Base-by-base conservation (phyloP, 257 asterid genomes). In the Lithospermum erythrorhizon region DNA sequence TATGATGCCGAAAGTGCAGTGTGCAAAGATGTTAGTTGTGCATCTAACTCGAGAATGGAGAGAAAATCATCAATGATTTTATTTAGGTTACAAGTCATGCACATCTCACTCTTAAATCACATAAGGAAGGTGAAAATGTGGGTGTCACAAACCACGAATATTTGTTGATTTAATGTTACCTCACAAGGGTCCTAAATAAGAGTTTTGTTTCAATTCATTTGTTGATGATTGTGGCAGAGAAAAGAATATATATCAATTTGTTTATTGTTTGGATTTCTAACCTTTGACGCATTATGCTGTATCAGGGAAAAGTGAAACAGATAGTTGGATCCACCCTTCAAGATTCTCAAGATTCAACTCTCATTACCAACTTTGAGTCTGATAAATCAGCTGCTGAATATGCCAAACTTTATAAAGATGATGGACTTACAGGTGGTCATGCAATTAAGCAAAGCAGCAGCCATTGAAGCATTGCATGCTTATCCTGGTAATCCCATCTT, bases 301-400 rank as follows among this genome's bases (percentile, higher is more conserved):
- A 73, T 72, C 82, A 93, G 98, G 98, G 98, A 29, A 93, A 84
- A 81, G 98, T 93, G 75, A 89, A 89, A 78, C 98, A 89, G 77
- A 93, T 93, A 72, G 97, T 93, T 72, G 98, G 98, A 58, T 86
- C 98, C 70, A 93, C 98, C 63, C 97, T 93, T 71, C 78, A 57
- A 65, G 96, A 91, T 81, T 58, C 83, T 35, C 78, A 78, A 71
- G 94, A 69, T 77, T 77, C 91, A 51, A 77, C 73, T 76, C 97
- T 93, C 49, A 35, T 93, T 45, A 93, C 98, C 53, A 93, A 89
- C 69, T 93, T 75, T 66, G 97, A 81, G 73, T 89, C 98, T 49
- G 96, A 93, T 69, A 84, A 81, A 73, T 86, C 91, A 21, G 97
- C 98, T 59, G 94, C 86, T 53, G 85, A 86, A 73, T 89, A 79